Base-by-base conservation (phyloP, 495 filamentous ascomycete genomes). In the Talaromyces trachyspermus region DNA sequence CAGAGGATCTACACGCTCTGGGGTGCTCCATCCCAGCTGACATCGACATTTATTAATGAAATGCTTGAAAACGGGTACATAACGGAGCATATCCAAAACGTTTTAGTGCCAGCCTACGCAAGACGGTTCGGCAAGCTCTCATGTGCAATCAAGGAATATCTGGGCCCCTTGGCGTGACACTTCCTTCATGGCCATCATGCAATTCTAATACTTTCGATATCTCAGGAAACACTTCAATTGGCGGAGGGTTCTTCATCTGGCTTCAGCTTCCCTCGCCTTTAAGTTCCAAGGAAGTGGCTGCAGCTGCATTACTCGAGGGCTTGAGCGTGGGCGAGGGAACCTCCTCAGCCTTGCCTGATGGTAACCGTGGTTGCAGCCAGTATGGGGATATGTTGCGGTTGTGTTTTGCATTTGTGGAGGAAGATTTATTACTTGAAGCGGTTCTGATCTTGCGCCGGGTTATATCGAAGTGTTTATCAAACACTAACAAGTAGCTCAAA, bases 1-100 rank as follows among this genome's bases (percentile, higher is more conserved):
- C 40, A 81, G 77, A 38, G 83, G 81, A 4, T 70, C 72, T 10
- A 77, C 75, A 12, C 62, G 68, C 12, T 86, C 83, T 6, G 86
- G 86, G 86, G 86, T 18, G 80, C 83, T 4, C 81, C 83, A 0
- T 80, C 74, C 8, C 84, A 89, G 54, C 55, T 87, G 0, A 70
- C 69, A 2, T 82, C 85, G 0, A 78, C 80, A 0, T 72, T 85
- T 22, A 57, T 89, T n/a, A 60, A 69, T 23, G 62, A 78, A 8
- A 49, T 85, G 11, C 49, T 90, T 4, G 53, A 54, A 4, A 55
- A 57, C 15, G 71, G 75, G 32, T 52, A 59, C 12, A 52, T 80
- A 7, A 41, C 77, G 7, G 44, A 57, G n/a, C 70, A 79, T 46
- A 59, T 77, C 37, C 49, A 67, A 5, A 60, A 69, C 22, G 60